phyloP scores from a whole-genome alignment of 441 rosid species.

The Populus trichocarpa region DNA sequence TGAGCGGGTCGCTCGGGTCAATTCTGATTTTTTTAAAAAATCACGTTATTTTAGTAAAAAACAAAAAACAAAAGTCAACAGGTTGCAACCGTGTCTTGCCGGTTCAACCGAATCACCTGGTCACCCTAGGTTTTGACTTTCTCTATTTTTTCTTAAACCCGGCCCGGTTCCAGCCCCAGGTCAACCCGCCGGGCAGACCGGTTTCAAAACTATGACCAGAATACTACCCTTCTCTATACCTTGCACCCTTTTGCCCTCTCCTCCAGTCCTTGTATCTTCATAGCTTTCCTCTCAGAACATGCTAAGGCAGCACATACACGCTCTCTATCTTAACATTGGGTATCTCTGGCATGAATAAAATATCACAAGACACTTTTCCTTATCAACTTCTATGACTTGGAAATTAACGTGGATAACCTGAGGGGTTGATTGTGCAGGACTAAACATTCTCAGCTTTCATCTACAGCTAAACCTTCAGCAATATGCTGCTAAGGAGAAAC shows the following conservation, averaged over 20 bases:
- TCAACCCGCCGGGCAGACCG: fast-evolving
- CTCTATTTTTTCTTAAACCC: no score
- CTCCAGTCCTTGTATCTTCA: neutral
- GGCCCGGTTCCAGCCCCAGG: fast-evolving
- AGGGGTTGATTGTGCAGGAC: neutral
- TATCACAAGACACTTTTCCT: neutral
- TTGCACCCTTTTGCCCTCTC: neutral
- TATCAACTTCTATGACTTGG: neutral
- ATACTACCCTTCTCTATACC: neutral
- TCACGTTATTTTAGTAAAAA: fast-evolving
- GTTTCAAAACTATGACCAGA: no score
- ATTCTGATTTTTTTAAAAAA: no score
- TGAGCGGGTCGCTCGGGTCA: no score
- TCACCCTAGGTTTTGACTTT: fast-evolving
- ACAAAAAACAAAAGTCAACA: no score
- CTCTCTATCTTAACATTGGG: neutral
- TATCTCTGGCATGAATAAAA: neutral
- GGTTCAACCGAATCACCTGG: fast-evolving
- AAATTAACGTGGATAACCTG: neutral
- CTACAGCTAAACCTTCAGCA: neutral
- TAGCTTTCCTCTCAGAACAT: neutral
- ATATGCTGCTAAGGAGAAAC: neutral
- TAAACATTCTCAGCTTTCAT: neutral
- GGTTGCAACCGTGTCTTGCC: fast-evolving
- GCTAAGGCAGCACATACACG: neutral